These are phyloP conservation scores for Epichloe sp. DNA, from an alignment of 2,329 filamentous ascomycete species.

Conservation along the genomic window DNA sequence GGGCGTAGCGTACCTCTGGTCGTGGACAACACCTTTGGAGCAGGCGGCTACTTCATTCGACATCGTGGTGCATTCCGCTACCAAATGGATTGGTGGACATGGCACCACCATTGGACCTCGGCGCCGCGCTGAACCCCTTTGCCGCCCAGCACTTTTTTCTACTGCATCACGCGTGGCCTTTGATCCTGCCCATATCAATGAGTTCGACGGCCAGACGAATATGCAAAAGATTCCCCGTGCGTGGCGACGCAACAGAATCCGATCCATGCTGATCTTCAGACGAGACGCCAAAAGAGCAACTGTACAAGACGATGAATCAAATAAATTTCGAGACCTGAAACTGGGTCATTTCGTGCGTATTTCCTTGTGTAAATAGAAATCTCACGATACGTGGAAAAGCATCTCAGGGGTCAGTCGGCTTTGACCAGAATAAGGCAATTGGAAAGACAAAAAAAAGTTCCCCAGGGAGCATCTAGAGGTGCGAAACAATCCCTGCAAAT, in stretches of 20 bases:
- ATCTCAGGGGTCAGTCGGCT: neutral
- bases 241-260: neutral
- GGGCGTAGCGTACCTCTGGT: conserved; percentile 54
- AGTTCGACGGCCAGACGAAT: neutral
- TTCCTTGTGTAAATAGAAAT: neutral
- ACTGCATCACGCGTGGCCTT: neutral
- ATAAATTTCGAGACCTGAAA: neutral
- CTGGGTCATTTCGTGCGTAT: neutral
- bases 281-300: neutral
- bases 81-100: conserved; percentile 95
- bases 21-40: conserved; percentile 90
- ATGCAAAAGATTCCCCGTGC: neutral
- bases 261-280: neutral
- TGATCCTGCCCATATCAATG: neutral
- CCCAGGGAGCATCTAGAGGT: neutral
- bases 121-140: too few relatives aligned
- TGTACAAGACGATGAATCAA: neutral
- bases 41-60: conserved; percentile 83
- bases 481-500: neutral
- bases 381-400: neutral
- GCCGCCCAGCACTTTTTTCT: neutral
- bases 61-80: conserved; percentile 87
- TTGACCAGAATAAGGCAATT: neutral
- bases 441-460: neutral
- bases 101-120: conserved; percentile 65